Percentiles rank a stretch among this genome's conserved stretches.
Evolutionary conservation across 2,329 filamentous ascomycete genomes (phyloP).

Genomic region (Aureobasidium leucospermi): DNA sequence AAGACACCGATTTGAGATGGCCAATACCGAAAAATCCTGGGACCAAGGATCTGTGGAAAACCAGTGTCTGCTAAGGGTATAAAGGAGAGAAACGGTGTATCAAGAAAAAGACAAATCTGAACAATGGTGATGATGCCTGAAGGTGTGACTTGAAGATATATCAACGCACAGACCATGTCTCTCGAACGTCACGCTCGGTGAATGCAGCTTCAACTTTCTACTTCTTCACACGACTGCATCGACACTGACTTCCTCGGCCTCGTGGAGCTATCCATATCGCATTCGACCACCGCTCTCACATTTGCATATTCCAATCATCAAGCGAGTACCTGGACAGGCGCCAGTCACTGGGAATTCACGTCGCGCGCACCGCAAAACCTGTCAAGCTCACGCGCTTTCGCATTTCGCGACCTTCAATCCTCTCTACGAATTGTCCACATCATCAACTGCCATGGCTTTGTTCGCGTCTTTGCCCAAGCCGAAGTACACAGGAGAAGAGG

Average conservation of each 20-base stretch:
- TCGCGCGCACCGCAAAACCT: neutral
- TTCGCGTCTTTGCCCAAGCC: constrained; percentile 70
- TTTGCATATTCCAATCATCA: too few species aligned
- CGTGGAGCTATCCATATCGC: neutral
- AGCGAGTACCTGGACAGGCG: too few species aligned
- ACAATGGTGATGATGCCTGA: neutral
- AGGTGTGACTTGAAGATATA: neutral
- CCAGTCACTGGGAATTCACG: too few species aligned
- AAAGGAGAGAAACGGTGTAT: too few species aligned
- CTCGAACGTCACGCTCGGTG: neutral
- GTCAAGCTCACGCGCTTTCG: neutral
- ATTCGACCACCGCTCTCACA: too few species aligned
- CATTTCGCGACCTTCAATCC: neutral
- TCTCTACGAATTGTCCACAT: too few species aligned
- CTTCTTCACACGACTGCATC: neutral
- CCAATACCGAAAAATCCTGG: too few species aligned
- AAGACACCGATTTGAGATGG: too few species aligned
- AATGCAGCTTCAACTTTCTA: neutral
- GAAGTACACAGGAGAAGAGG: constrained; percentile 83
- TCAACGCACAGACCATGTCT: neutral
- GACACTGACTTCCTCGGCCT: neutral
- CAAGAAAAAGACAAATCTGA: too few species aligned
- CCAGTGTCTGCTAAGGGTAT: neutral
- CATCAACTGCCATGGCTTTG: constrained; percentile 49
- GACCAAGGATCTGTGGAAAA: neutral